Conservation (phyloP, 352 stramenopile species). For the Thalassiosira allenii region DNA sequence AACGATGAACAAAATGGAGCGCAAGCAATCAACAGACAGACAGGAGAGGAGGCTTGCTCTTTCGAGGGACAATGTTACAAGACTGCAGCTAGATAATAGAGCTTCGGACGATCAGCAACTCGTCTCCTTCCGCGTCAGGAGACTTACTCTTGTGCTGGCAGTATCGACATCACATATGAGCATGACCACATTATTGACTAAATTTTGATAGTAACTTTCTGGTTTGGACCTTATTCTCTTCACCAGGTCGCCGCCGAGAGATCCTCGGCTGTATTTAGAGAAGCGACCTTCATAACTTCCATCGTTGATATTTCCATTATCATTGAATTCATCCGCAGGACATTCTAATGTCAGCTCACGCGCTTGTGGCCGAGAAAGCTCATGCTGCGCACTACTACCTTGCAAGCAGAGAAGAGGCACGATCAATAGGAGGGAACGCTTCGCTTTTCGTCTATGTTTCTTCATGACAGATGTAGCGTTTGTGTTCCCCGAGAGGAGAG, state of each 20-base stretch:
- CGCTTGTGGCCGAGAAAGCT: background rate
- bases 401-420: constrained; percentile 31
- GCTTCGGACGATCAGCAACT: too few species aligned
- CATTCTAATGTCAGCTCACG: constrained; percentile 34
- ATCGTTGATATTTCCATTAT: constrained; percentile 9
- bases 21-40: too few species aligned
- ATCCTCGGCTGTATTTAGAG: constrained; percentile 37
- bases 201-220: constrained; percentile 55
- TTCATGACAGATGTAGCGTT: too few species aligned
- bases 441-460: too few species aligned
- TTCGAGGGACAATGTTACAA: too few species aligned
- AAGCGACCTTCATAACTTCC: constrained; percentile 46
- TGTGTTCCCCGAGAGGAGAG: too few species aligned
- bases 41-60: too few species aligned
- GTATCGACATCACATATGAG: constrained; percentile 50
- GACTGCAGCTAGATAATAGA: too few species aligned
- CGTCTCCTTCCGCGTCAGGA: too few species aligned
- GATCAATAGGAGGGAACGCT: too few species aligned
- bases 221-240: constrained; percentile 44
- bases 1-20: too few species aligned
- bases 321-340: constrained; percentile 44
- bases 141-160: too few species aligned
- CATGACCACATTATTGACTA: constrained; percentile 58
- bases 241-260: constrained; percentile 17
- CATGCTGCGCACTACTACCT: constrained; percentile 7